Base-by-base conservation (phyloP, 2,329 filamentous ascomycete species). In the Didymosphaeria variabile region DNA sequence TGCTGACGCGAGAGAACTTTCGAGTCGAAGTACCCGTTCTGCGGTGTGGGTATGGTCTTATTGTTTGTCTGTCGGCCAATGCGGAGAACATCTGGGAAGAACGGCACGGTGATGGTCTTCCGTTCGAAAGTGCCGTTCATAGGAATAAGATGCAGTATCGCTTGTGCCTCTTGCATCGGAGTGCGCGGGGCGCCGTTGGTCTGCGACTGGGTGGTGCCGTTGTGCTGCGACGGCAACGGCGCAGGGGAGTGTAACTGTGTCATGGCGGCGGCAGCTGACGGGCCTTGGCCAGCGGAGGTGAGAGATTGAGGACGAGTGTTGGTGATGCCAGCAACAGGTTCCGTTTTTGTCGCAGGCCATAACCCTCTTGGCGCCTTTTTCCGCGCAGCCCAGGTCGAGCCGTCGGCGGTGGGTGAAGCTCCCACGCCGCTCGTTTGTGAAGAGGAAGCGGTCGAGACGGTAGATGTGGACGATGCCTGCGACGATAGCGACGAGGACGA, bases 11-110 rank as follows among this genome's bases (percentile, higher is more conserved):
- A 98, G 26, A 99, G 86, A 29, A 99, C 95, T 79, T 99, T 99
- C 55, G 94, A 98, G 78, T 99, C 95, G 74, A 99, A 99, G 79
- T 91, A 99, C 38, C 95, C 95, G 79, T 99, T 99, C 62, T 90
- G 82, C 0, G 93, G 89, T 0, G 94, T 97, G 0, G 95, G 95
- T 13, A 96, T 87, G 0, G 95, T 98, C 80, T 97, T 98, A 67
- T 93, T 92, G 79, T 99, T 99, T 21, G 95, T 99, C 80, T 99
- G 95, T 51, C 95, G 91, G 47, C 95, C 95, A 73, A 99, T 97
- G 65, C 93, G 90, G 53, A 99, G 84, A 44, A 92, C 91, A n/a
- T 98, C 94, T n/a, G 95, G 95, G 66, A 88, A 91, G 76, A 91
- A 97, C 0, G 95, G 95, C 2, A 99, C 92, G 36, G 87, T 92